Evolutionary conservation across 2,329 filamentous ascomycete species (phyloP).

Genomic region (Xylariaceae sp.): DNA sequence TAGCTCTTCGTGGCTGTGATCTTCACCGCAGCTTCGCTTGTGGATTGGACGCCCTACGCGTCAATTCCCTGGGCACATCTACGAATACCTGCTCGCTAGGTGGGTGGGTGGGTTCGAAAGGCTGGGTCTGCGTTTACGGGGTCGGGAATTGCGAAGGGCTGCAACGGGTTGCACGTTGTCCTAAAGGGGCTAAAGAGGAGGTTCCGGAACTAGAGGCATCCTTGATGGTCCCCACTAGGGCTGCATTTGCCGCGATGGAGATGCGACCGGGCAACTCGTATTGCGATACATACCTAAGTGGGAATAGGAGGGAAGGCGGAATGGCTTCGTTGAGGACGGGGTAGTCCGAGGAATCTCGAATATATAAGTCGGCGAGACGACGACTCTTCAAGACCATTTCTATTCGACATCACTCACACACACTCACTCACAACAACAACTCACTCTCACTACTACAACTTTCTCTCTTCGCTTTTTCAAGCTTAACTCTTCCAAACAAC

Average conservation of each 20-base stretch:
- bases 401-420: background rate
- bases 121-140: background rate
- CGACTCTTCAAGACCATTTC: background rate
- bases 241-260: background rate
- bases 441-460: background rate
- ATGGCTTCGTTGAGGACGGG: background rate
- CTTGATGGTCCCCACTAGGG: background rate
- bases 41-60: background rate
- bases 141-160: background rate
- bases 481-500: background rate
- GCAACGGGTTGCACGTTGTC: background rate
- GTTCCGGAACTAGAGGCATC: background rate
- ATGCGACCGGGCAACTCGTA: background rate
- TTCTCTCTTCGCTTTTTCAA: background rate
- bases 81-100: too few relatives aligned
- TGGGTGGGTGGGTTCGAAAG: too few relatives aligned
- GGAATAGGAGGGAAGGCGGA: background rate
- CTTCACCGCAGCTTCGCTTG: background rate
- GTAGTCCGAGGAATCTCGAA: background rate
- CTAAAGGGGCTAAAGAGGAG: background rate
- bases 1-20: background rate
- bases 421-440: background rate
- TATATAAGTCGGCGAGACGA: background rate
- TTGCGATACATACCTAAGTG: background rate
- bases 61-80: background rate